These are phyloP conservation scores for Thinopyrum elongatum DNA, from an alignment of 176 grass and related monocot genomes.

Conservation along the genomic window DNA sequence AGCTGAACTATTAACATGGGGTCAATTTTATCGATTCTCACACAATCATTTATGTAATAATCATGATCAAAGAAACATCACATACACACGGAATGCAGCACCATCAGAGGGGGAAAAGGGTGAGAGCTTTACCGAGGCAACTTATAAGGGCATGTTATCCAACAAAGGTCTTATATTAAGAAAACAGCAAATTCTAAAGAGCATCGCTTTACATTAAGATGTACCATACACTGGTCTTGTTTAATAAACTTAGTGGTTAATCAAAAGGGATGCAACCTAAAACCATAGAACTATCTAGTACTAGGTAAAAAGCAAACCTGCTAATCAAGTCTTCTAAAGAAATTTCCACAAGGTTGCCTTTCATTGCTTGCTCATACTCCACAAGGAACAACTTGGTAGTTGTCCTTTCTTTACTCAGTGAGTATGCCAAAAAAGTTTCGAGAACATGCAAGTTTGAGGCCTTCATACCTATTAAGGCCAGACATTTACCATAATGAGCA, in stretches of 20 bases:
- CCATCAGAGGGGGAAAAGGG: no score
- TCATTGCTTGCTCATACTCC: slow-evolving; percentile 23
- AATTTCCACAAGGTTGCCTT: slow-evolving; percentile 24
- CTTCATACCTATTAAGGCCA: slow-evolving; percentile 26
- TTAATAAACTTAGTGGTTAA: no score
- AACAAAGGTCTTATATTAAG: no score
- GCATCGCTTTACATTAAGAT: no score
- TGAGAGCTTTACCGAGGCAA: no score
- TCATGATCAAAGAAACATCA: background rate
- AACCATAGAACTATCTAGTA: background rate
- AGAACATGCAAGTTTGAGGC: slow-evolving; percentile 28
- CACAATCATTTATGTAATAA: background rate
- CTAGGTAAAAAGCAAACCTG: slow-evolving; percentile 35
- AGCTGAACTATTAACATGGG: background rate
- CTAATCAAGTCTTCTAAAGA: slow-evolving; percentile 29
- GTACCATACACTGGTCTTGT: no score
- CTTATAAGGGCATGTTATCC: no score
- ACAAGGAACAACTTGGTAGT: slow-evolving; percentile 44
- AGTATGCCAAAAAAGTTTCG: slow-evolving; percentile 34
- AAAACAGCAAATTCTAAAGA: no score
- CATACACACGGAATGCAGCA: background rate
- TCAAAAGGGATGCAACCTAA: no score
- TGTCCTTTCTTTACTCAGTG: slow-evolving; percentile 31
- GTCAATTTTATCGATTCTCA: background rate
- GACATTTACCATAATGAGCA: background rate